phyloP scores from a whole-genome alignment of 2,329 filamentous ascomycete genomes.

The Penicillium thymicola region DNA sequence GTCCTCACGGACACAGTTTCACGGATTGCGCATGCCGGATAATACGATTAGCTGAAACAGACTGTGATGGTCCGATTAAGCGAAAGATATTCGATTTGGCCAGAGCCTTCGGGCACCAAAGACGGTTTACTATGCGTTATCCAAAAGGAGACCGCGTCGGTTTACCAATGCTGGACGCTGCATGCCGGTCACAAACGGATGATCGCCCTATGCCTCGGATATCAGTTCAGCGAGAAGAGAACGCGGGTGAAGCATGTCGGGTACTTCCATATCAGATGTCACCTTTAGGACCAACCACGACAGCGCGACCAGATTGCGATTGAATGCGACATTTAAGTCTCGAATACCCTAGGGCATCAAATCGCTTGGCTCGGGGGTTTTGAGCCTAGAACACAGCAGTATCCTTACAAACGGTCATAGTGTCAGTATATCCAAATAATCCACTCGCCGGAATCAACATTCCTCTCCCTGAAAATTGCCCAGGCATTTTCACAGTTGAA shows the following conservation, averaged over 20 bases:
- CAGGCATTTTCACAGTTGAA: constrained; percentile 28
- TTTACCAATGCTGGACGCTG: constrained; percentile 55
- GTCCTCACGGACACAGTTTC: constrained; percentile 54
- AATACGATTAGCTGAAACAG: constrained; percentile 59
- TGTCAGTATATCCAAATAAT: constrained; percentile 29
- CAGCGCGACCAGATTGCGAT: constrained; percentile 15
- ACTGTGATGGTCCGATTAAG: constrained; percentile 32
- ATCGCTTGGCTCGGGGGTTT: constrained; percentile 19
- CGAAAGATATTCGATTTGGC: constrained; percentile 41
- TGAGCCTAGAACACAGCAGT: constrained; percentile 36
- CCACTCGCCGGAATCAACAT: constrained; percentile 58
- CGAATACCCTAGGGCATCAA: constrained; percentile 20
- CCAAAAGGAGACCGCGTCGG: constrained; percentile 45
- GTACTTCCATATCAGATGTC: constrained; percentile 44
- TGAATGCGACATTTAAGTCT: constrained; percentile 12
- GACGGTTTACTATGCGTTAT: constrained; percentile 47
- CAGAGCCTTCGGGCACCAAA: constrained; percentile 45
- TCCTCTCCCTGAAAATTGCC: constrained; percentile 22
- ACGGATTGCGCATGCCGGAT: constrained; percentile 66
- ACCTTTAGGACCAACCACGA: constrained; percentile 48
- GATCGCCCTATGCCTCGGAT: constrained; percentile 47
- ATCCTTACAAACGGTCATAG: constrained; percentile 48
- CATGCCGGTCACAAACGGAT: constrained; percentile 63
- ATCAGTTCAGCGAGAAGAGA: constrained; percentile 44
- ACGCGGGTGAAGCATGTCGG: constrained; percentile 51